Evolutionary conservation across 2,329 filamentous ascomycete genomes (phyloP).

Genomic region (Stachybotrys chlorohalonatus): DNA sequence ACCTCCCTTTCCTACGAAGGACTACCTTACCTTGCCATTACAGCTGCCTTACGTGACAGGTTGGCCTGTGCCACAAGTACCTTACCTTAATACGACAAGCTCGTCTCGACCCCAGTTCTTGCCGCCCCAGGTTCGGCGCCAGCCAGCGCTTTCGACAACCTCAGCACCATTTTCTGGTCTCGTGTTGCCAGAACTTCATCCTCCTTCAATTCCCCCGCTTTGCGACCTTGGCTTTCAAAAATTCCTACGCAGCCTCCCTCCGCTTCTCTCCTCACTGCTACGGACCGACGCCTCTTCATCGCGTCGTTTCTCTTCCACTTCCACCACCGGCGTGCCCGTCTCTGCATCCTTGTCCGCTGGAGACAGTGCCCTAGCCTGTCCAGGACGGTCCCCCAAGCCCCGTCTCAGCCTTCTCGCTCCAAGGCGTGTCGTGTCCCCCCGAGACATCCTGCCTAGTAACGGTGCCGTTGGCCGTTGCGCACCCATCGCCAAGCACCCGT

Average conservation of each 20-base stretch:
- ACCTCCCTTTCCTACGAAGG: not conserved
- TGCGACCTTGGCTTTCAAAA: not conserved
- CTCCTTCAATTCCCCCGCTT: not conserved
- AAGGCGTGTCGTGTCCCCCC: not conserved
- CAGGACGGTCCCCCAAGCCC: not conserved
- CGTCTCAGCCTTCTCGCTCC: not conserved
- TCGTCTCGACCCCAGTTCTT: not conserved
- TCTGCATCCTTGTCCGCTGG: not conserved
- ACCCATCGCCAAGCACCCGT: slow-evolving; percentile 2
- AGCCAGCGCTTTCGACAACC: slow-evolving; percentile 1
- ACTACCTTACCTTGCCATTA: not conserved
- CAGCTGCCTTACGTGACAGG: not conserved
- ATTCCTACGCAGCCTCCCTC: not conserved
- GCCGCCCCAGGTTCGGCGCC: not conserved
- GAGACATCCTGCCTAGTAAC: not conserved
- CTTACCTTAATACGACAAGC: not conserved
- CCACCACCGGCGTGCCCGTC: not conserved
- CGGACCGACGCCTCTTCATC: not conserved
- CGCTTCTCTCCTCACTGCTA: not conserved
- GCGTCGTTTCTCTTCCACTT: not conserved
- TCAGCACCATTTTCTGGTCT: slow-evolving; percentile 1
- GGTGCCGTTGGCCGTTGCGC: not conserved
- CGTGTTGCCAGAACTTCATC: slow-evolving; percentile 1
- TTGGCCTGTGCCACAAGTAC: not conserved
- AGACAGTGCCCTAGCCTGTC: not conserved